Base-by-base conservation (phyloP, 1,284 basidiomycete genomes). In the Mycena citricolor region DNA sequence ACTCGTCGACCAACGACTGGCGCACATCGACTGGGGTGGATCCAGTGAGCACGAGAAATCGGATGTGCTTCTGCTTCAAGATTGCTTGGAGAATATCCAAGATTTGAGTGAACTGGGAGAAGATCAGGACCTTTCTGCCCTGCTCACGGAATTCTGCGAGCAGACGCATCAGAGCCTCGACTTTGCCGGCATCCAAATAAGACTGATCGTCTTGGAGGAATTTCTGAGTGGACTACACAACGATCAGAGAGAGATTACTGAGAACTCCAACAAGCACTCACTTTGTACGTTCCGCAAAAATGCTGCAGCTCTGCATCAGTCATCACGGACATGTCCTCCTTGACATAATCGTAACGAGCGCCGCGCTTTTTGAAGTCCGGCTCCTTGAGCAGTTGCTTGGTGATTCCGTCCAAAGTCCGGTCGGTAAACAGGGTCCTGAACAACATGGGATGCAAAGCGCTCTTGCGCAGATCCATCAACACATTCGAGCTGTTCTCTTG, bases 81-180 rank as follows among this genome's bases (percentile, higher is more conserved):
- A 95, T 79, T n/a, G 82, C 81, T 68, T 92, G 83, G 4, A 99
- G 74, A 57, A 99, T 97, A 63, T 97, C 91, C 34, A 97, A 76
- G 37, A 97, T 83, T 73, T 97, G 94, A 4, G 91, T 94, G 65
- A 97, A 97, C 90, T 94, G 94, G 26, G 90, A 94, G 66, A 99
- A 99, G 42, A 99, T 85, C 52, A 99, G 72, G 41, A 97, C 77
- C 49, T 95, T 87, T 54, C 94, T 84, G 34, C 79, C 81, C 51
- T 90, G 78, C 25, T 70, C 68, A 46, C 73, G 67, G 60, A 94
- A 94, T 20, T 76, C 69, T 7, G 81, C 72, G 8, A 99, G 74
- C 13, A 97, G 76, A 39, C 74, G 70, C 47, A 92, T 65, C 31
- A 99, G 70, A 21, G 79, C 80, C 23, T 79, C 73, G 43, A 99